phyloP scores from a whole-genome alignment of 2,329 filamentous ascomycete species.

The Arthrobotrys megalospora region DNA sequence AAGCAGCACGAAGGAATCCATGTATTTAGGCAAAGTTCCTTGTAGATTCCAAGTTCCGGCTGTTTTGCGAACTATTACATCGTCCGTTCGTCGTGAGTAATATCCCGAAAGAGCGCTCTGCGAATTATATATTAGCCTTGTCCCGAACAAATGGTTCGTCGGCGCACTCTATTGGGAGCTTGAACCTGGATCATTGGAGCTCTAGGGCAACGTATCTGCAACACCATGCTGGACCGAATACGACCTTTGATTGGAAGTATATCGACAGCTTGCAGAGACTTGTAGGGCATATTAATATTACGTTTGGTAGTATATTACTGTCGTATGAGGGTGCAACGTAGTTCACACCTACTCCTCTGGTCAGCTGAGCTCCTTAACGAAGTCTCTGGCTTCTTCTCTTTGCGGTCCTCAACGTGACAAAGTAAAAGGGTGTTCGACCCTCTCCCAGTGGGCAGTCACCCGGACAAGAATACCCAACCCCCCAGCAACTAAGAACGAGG shows the following conservation, averaged over 20 bases:
- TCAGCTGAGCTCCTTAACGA: constrained; percentile 24
- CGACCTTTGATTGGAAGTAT: constrained; percentile 38
- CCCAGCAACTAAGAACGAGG: constrained; percentile 73
- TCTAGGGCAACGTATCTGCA: constrained; percentile 24
- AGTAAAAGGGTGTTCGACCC: constrained; percentile 73
- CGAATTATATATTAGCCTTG: constrained; percentile 7
- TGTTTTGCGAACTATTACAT: constrained; percentile 71
- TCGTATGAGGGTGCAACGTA: constrained; percentile 33
- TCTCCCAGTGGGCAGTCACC: constrained; percentile 71
- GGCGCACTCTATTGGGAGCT: no score
- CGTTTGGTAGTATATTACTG: constrained; percentile 30
- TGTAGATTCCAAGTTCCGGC: constrained; percentile 73
- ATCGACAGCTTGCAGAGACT: constrained; percentile 19
- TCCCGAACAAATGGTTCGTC: no score
- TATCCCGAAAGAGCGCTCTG: constrained; percentile 54
- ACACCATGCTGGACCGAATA: constrained; percentile 41
- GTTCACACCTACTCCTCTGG: constrained; percentile 19
- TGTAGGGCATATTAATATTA: background rate
- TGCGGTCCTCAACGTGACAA: constrained; percentile 71
- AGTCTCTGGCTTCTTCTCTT: constrained; percentile 18
- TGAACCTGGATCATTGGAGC: no score
- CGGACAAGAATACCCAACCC: constrained; percentile 74
- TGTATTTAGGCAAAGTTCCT: constrained; percentile 66
- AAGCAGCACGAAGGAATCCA: constrained; percentile 69
- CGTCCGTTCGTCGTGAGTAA: constrained; percentile 64